These are phyloP conservation scores for Russula brevipes DNA, from an alignment of 768 basidiomycete genomes.

Conservation along the genomic window DNA sequence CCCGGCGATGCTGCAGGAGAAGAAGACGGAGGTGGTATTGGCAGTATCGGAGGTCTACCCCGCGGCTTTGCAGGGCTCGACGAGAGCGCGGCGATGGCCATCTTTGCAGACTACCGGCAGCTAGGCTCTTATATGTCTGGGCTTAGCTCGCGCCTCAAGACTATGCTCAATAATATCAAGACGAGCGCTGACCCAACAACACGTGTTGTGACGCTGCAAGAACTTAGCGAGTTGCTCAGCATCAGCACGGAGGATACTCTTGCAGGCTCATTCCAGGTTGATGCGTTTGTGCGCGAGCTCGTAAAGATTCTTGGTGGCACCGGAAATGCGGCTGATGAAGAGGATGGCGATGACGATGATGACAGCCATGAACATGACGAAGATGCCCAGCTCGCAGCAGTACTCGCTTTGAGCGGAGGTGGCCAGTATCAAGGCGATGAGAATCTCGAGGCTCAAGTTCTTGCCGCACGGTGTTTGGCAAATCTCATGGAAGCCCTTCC, in stretches of 20 bases:
- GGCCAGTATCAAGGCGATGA: conserved; percentile 69
- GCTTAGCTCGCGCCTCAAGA: conserved; percentile 81
- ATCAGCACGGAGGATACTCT: conserved; percentile 98
- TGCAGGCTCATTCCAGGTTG: conserved; percentile 90
- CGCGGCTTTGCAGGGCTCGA: conserved; percentile 39
- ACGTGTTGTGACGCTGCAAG: conserved; percentile 85
- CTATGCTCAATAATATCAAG: conserved; percentile 86
- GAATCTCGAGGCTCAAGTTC: conserved; percentile 87
- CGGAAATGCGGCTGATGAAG: conserved; percentile 65
- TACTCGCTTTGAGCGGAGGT: conserved; percentile 75
- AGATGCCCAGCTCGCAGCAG: conserved; percentile 83
- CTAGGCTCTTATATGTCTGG: conserved; percentile 92
- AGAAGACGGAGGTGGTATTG: conserved; percentile 33
- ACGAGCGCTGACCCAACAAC: conserved; percentile 76
- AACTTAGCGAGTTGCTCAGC: conserved; percentile 88
- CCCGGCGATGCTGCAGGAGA: conserved; percentile 34
- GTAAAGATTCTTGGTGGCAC: conserved; percentile 85
- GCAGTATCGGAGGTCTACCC: conserved; percentile 13
- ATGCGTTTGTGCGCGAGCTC: conserved; percentile 86
- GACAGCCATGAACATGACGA: conserved; percentile 62
- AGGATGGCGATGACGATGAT: conserved; percentile 62
- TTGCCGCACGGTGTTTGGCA: conserved; percentile 94
- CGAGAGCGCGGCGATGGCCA: conserved; percentile 69
- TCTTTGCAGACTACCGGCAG: conserved; percentile 83
- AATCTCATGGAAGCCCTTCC: conserved; percentile 99